These are phyloP conservation scores for Rutstroemia sp. DNA, from an alignment of 2,329 filamentous ascomycete genomes.

Conservation along the genomic window DNA sequence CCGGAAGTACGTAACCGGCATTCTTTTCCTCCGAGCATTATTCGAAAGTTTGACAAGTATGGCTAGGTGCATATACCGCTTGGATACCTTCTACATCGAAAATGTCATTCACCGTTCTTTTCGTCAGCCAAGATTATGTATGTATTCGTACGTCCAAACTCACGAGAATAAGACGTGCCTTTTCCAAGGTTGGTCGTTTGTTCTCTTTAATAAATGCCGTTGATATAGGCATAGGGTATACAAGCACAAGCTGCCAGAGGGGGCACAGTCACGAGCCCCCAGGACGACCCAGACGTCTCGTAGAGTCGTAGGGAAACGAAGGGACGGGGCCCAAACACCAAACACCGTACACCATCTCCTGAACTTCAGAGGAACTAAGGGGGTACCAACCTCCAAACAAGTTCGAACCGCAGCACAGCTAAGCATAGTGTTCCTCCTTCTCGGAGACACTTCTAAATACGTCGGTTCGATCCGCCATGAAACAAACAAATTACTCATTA, in stretches of 20 bases:
- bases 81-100: slow-evolving; percentile 3
- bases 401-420: not conserved
- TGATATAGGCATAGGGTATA: slow-evolving; percentile 2
- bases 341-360: not conserved
- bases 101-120: not conserved
- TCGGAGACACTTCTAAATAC: not conserved
- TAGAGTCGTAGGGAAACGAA: not conserved
- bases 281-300: not conserved
- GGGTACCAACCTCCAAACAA: slow-evolving; percentile 2
- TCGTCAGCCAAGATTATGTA: slow-evolving; percentile 11
- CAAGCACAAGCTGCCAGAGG: not conserved
- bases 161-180: not conserved
- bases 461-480: not conserved
- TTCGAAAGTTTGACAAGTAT: slow-evolving; percentile 5
- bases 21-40: slow-evolving; percentile 5
- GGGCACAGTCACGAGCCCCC: slow-evolving; percentile 3
- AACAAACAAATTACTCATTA: too few species aligned
- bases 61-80: slow-evolving; percentile 6
- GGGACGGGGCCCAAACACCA: not conserved
- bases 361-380: slow-evolving; percentile 7
- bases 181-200: not conserved
- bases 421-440: not conserved
- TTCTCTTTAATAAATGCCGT: not conserved
- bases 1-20: not conserved
- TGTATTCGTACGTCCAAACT: slow-evolving; percentile 9